Evolutionary conservation across 225 moss, liverwort and hornwort genomes (phyloP).

Genomic region (Pleurozium schreberi): DNA sequence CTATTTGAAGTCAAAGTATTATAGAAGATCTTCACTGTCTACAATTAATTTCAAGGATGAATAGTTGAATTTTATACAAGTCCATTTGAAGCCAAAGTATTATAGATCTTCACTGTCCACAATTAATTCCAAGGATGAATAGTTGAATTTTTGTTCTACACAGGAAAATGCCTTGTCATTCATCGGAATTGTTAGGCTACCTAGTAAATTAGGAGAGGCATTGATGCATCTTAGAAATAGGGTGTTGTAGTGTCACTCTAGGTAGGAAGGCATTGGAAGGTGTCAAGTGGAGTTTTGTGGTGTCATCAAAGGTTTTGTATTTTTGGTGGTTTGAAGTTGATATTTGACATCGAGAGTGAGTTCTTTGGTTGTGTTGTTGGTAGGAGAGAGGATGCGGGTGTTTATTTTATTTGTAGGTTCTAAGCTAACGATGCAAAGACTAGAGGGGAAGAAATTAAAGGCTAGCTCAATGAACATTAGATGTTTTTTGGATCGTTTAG

Average conservation of each 20-base stretch:
- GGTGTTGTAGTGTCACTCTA: fast-evolving
- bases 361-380: not conserved
- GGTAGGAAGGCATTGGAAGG: fast-evolving
- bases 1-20: too few relatives aligned
- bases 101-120: too few relatives aligned
- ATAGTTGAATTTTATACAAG: too few relatives aligned
- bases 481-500: too few relatives aligned
- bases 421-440: fast-evolving
- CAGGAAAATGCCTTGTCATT: too few relatives aligned
- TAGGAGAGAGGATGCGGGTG: fast-evolving
- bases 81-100: too few relatives aligned
- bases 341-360: not conserved
- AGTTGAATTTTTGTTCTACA: too few relatives aligned
- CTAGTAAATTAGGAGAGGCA: fast-evolving
- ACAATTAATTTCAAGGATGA: too few relatives aligned
- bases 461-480: fast-evolving
- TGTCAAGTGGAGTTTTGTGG: fast-evolving
- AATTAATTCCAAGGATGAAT: too few relatives aligned
- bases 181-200: too few relatives aligned
- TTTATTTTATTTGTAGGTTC: not conserved
- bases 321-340: not conserved
- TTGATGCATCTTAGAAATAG: fast-evolving
- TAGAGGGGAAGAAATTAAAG: fast-evolving
- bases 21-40: too few relatives aligned
- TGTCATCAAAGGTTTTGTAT: fast-evolving